Evolutionary conservation across 352 stramenopile species (phyloP), one percentile per base, ranked within the genome.

Genomic region (Phytophthora pini): DNA sequence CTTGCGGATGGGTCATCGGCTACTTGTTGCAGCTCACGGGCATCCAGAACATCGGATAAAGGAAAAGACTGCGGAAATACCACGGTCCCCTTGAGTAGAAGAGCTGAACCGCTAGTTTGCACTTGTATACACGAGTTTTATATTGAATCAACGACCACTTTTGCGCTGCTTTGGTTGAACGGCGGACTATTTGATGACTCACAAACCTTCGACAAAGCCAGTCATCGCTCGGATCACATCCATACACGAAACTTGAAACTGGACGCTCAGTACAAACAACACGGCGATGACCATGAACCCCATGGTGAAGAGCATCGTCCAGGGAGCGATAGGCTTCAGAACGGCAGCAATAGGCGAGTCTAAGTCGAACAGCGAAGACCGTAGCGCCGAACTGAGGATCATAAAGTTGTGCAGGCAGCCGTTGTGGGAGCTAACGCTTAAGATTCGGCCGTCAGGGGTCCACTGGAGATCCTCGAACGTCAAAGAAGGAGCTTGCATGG

Each of bases 361-460:
- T 29, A 84, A 57, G 44, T 89, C 76, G 41, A 89, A 88, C 11
- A 92, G 60, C 4, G 83, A 83, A 45, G 80, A 56, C 9, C 73
- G 77, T 43, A 90, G 67, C n/a, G 80, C 79, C 44, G 82, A 89
- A 58, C 74, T 87, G 24, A 90, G 65, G 46, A 93, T 87, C 72
- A 91, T 88, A 52, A 97, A 98, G 66, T 95, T 97, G 74, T 96
- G 89, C n/a, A 98, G 69, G 49, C 79, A 90, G 11, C 94, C 94
- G 12, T 78, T 84, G 51, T 85, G 75, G 24, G 88, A 94, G 39
- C 84, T 85, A 24, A 97, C 89, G 44, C 88, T 97, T 49, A 98
- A 70, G 44, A 98, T 96, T 1, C 93, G 90, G 0, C 94, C 93
- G 67, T 98, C 93, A 2, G 73, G 71, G 20, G 86, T 95, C 91